These are phyloP conservation scores for Corchorus olitorius DNA, from an alignment of 345 rosid genomes.

Conservation along the genomic window DNA sequence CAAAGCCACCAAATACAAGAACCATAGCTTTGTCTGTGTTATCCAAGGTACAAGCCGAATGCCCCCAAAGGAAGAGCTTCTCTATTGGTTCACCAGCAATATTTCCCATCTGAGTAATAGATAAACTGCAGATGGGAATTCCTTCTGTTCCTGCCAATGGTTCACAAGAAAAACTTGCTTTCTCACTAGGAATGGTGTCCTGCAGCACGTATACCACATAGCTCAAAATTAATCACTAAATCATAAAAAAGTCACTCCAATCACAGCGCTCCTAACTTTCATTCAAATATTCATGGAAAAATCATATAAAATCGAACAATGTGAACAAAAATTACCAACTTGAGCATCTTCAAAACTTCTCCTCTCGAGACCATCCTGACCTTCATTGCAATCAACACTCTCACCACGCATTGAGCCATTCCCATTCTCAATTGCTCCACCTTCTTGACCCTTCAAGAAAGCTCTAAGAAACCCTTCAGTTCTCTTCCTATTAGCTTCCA, in stretches of 20 bases:
- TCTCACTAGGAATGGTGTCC: slow-evolving; percentile 60
- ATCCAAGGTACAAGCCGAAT: slow-evolving; percentile 60
- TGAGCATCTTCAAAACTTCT: slow-evolving; percentile 26
- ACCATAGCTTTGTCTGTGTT: slow-evolving; percentile 30
- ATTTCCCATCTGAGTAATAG: slow-evolving; percentile 35
- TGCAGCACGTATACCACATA: slow-evolving; percentile 53
- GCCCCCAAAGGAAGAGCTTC: slow-evolving; percentile 93
- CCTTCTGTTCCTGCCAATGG: slow-evolving; percentile 67
- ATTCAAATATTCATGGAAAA: neutral
- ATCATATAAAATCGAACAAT: neutral
- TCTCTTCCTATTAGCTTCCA: slow-evolving; percentile 79
- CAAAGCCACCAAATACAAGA: slow-evolving; percentile 89
- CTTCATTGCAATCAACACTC: slow-evolving; percentile 21
- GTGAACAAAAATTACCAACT: slow-evolving; percentile 38
- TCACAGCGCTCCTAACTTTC: neutral
- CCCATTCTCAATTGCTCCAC: slow-evolving; percentile 28
- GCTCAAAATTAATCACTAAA: slow-evolving; percentile 14
- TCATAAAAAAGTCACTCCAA: neutral
- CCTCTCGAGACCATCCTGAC: slow-evolving; percentile 24
- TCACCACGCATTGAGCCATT: neutral
- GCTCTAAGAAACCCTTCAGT: slow-evolving; percentile 57
- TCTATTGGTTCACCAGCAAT: slow-evolving; percentile 65
- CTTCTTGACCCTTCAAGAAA: slow-evolving; percentile 43
- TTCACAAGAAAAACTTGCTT: slow-evolving; percentile 69
- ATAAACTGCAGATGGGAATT: slow-evolving; percentile 39